Conservation (phyloP, 1,139 yeast genomes). For the Blastobotrys indianensis region DNA sequence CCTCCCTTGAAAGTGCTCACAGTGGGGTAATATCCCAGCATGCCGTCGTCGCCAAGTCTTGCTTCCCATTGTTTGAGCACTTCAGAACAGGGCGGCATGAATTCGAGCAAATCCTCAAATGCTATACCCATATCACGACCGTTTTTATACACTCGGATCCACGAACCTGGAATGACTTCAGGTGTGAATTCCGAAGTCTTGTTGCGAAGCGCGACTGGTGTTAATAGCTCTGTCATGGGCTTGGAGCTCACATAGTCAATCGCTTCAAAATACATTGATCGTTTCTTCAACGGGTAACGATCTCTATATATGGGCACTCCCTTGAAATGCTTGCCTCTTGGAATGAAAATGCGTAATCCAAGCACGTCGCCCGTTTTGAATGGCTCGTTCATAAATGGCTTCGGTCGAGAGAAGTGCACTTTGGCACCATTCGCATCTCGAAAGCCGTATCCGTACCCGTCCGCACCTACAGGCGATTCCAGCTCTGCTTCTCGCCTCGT, state of each 20-base stretch:
- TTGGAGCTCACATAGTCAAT: slow-evolving; percentile 76
- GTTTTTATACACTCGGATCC: slow-evolving; percentile 65
- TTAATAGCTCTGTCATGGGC: slow-evolving; percentile 66
- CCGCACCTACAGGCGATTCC: slow-evolving; percentile 95
- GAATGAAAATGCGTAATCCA: slow-evolving; percentile 73
- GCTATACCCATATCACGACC: slow-evolving; percentile 63
- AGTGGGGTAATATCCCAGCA: slow-evolving; percentile 87
- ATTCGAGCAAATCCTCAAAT: slow-evolving; percentile 64
- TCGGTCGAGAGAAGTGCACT: slow-evolving; percentile 68
- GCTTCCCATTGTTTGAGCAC: slow-evolving; percentile 22
- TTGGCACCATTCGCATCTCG: slow-evolving; percentile 78
- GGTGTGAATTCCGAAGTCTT: slow-evolving; percentile 21
- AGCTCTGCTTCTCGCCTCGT: slow-evolving; percentile 80
- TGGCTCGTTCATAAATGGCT: slow-evolving; percentile 46
- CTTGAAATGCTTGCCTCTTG: slow-evolving; percentile 31
- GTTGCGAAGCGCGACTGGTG: slow-evolving; percentile 41
- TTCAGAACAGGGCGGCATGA: slow-evolving; percentile 65
- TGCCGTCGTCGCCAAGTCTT: slow-evolving; percentile 58
- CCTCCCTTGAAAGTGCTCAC: slow-evolving; percentile 81
- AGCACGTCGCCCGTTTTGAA: slow-evolving; percentile 74
- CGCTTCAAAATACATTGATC: slow-evolving; percentile 74
- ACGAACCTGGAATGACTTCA: slow-evolving; percentile 47
- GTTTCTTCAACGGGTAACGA: slow-evolving; percentile 80
- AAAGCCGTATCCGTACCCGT: slow-evolving; percentile 88
- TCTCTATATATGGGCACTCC: slow-evolving; percentile 53